Conservation (phyloP, 176 grass and related monocot species). For the Aegilops longissima region DNA sequence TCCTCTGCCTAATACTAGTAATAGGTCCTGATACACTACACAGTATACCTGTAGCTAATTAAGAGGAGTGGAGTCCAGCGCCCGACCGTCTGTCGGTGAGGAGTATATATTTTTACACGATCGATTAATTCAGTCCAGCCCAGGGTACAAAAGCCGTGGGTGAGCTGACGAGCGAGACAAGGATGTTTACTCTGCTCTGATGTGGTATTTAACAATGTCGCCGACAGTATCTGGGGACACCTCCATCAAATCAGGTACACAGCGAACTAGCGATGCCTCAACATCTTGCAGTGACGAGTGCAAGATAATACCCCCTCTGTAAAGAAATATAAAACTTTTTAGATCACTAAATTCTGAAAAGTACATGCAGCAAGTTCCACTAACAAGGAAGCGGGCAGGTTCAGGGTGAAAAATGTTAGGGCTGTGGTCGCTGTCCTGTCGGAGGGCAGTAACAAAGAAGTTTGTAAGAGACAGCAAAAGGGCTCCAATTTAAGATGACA, state of each 20-base stretch:
- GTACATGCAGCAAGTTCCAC: neutral
- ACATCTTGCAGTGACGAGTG: neutral
- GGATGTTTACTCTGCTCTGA: slow-evolving; percentile 17
- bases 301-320: neutral
- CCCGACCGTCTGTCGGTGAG: slow-evolving; percentile 7
- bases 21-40: no score
- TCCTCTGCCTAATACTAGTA: neutral
- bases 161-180: slow-evolving; percentile 5
- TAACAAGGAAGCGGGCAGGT: no score
- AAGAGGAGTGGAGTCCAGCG: neutral
- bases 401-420: neutral
- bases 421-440: neutral
- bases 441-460: neutral
- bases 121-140: neutral
- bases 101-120: neutral
- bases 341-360: no score
- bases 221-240: neutral
- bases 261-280: neutral
- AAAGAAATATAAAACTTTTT: no score
- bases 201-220: neutral
- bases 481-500: neutral
- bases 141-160: neutral
- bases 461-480: neutral
- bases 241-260: neutral
- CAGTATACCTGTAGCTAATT: neutral